Base-by-base conservation (phyloP, 2,329 filamentous ascomycete genomes). In the Kalmusia sp. region DNA sequence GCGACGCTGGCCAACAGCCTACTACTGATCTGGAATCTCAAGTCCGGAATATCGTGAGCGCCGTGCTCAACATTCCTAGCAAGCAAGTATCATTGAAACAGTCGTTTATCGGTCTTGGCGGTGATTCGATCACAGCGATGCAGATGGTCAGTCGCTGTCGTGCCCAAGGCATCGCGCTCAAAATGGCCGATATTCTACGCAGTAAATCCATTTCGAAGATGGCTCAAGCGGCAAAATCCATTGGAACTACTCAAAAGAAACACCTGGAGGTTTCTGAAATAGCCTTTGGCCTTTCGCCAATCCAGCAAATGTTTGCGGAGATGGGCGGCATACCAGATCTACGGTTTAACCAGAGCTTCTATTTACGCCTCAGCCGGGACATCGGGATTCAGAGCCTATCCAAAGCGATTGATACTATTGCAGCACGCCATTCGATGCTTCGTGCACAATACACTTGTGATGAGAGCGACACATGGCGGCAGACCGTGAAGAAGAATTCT, bases 351-450 rank as follows among this genome's bases (percentile, higher is more conserved):
- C 39, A 43, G 39, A 43, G 39, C 39, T 43, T 43, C 27, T 43
- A 43, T 17, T 15, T 43, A 12, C 25, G 39, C 24, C 25, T 43
- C 2, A 31, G 24, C 31, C 39, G 39, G 21, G 25, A 25, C 6
- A 43, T 43, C 3, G 15, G n/a, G 27, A 8, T 30, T 9, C 6
- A 31, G 6, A 15, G 31, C 3, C 24, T 43, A 11, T 25, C 30
- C 11, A 43, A 30, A 11, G 45, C 45, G 22, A 31, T 39, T 9
- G 45, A 15, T n/a, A 37, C 45, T n/a, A 39, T 63, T 27, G 53
- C 54, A 19, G n/a, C 30, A 15, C 49, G 52, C 11, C 59, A 62
- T 24, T 49, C 54, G 17, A 62, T 62, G 59, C 57, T 62, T 35
- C 57, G 59, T 4, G 59, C 49, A 5, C 59, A 52, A 4, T 59